Percentiles rank a stretch among this genome's conserved stretches.
Conservation (phyloP, 257 asterid genomes). For the Solanum corneliomulleri region DNA sequence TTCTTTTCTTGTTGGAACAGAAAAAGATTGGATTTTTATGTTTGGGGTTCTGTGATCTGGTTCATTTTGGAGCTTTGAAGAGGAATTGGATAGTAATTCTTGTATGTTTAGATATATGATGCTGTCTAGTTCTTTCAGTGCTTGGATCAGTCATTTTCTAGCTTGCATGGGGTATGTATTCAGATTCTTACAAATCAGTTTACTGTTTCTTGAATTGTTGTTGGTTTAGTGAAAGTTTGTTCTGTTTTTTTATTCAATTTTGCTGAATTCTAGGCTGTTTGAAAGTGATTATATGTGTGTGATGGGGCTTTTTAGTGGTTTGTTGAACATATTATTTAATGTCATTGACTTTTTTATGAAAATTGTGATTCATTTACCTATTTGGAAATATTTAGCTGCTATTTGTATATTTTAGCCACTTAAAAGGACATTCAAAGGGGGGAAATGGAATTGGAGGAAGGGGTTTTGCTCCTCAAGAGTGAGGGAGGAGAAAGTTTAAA, state of each 20-base stretch:
- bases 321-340: background rate
- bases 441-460: background rate
- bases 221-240: background rate
- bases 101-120: conserved; percentile 37
- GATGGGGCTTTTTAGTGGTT: background rate
- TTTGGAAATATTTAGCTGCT: background rate
- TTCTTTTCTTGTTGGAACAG: background rate
- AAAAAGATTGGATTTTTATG: conserved; percentile 2
- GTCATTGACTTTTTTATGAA: background rate
- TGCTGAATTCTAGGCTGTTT: background rate
- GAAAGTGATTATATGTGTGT: background rate
- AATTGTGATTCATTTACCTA: background rate
- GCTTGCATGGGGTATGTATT: conserved; percentile 74
- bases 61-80: background rate
- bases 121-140: conserved; percentile 43
- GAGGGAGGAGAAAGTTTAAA: background rate
- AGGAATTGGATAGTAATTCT: background rate
- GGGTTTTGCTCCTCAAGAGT: background rate
- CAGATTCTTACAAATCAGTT: conserved; percentile 12
- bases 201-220: background rate
- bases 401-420: background rate
- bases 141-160: conserved; percentile 60
- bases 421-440: background rate
- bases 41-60: conserved; percentile 9
- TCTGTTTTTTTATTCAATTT: background rate